Percentiles rank a stretch among this genome's conserved stretches.
These are phyloP conservation scores for Neurospora sp. DNA, from an alignment of 495 filamentous ascomycete genomes.

Conservation along the genomic window DNA sequence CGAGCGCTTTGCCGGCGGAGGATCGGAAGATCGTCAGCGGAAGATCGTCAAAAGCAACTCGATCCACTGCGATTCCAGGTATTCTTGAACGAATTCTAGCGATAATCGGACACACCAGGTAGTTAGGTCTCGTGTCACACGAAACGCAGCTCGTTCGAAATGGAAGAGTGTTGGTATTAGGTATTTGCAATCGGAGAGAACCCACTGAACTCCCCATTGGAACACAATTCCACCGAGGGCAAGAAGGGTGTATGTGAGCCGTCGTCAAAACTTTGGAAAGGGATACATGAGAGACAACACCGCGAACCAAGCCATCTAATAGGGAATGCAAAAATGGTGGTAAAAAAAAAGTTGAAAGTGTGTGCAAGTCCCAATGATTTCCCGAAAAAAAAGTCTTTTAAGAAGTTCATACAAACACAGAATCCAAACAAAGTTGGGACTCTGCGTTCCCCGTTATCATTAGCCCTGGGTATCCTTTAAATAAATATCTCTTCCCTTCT, in stretches of 20 bases:
- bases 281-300: not conserved
- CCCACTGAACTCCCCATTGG: not conserved
- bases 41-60: not conserved
- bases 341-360: not conserved
- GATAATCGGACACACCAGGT: not conserved
- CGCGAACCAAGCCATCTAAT: not conserved
- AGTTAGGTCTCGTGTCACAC: not conserved
- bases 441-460: slow-evolving; percentile 1
- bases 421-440: not conserved
- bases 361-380: slow-evolving; percentile 1
- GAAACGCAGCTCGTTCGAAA: not conserved
- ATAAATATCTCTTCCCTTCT: not conserved
- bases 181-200: not conserved
- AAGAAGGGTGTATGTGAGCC: not conserved
- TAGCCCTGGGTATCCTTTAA: not conserved
- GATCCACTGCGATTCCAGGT: not conserved
- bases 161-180: slow-evolving; percentile 7
- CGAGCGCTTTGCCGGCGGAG: not conserved
- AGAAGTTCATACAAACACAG: not conserved
- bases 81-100: not conserved
- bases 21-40: not conserved
- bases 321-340: not conserved
- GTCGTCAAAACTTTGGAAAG: not conserved
- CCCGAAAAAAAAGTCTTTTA: slow-evolving; percentile 2
- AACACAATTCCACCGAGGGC: not conserved